A percentile compares a stretch with the other conserved stretches of the same genome.
phyloP scores from a whole-genome alignment of 2,329 filamentous ascomycete genomes.

The Thielaviopsis populi region DNA sequence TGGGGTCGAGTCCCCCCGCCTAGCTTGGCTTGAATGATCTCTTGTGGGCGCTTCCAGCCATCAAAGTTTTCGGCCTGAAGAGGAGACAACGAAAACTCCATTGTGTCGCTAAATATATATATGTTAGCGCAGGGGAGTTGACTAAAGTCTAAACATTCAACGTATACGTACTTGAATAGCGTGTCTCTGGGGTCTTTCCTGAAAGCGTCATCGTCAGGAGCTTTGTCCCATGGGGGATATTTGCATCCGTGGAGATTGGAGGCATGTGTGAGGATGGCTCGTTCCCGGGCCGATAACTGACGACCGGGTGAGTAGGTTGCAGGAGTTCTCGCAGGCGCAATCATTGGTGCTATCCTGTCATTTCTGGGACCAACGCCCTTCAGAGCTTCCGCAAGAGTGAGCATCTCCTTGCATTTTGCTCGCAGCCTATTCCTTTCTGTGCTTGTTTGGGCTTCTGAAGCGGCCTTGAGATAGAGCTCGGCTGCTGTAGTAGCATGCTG shows the following conservation, averaged over 20 bases:
- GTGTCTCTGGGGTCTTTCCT: constrained; percentile 30
- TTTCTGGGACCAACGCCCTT: constrained; percentile 31
- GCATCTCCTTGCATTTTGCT: constrained; percentile 51
- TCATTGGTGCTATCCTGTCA: no score
- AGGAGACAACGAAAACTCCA: constrained; percentile 55
- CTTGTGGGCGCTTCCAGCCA: constrained; percentile 64
- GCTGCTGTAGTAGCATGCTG: constrained; percentile 60
- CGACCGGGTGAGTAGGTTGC: constrained; percentile 27
- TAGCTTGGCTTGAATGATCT: constrained; percentile 25
- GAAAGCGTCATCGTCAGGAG: constrained; percentile 50
- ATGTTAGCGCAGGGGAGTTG: no score
- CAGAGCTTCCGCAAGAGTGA: constrained; percentile 59
- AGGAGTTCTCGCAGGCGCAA: not conserved
- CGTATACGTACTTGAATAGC: constrained; percentile 49
- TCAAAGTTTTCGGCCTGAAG: constrained; percentile 62
- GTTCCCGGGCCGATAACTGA: constrained; percentile 51
- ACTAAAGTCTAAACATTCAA: no score
- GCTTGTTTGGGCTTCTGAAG: constrained; percentile 44
- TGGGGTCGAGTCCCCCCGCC: constrained; percentile 21
- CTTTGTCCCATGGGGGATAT: constrained; percentile 70
- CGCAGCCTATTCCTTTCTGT: constrained; percentile 52
- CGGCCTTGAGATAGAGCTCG: constrained; percentile 68
- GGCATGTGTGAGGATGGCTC: constrained; percentile 60
- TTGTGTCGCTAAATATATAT: constrained; percentile 42
- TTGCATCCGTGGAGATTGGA: constrained; percentile 69